Evolutionary conservation across 805 yeast genomes (phyloP).

Genomic region (Metschnikowia gelsemii): DNA sequence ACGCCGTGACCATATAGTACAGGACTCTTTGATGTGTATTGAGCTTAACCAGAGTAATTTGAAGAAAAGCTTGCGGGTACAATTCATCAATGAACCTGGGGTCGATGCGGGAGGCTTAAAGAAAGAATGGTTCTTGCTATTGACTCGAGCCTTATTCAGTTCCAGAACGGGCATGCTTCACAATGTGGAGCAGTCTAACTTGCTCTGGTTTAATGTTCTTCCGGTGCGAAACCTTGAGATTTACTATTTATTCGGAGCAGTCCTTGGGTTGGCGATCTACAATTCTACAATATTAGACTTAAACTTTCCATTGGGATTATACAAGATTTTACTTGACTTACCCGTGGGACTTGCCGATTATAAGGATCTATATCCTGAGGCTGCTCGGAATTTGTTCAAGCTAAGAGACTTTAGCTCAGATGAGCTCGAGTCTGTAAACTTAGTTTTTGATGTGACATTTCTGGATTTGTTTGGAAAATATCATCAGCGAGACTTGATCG

Average conservation of each 20-base stretch:
- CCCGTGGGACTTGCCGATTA: slow-evolving; percentile 64
- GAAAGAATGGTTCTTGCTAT: slow-evolving; percentile 87
- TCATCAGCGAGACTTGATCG: slow-evolving; percentile 50
- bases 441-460: slow-evolving; percentile 62
- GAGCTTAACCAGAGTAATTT: slow-evolving; percentile 57
- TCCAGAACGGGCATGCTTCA: slow-evolving; percentile 66
- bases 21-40: slow-evolving; percentile 70
- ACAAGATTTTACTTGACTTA: slow-evolving; percentile 65
- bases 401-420: slow-evolving; percentile 27
- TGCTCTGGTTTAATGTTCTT: slow-evolving; percentile 69
- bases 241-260: slow-evolving; percentile 79
- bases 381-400: slow-evolving; percentile 42
- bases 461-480: slow-evolving; percentile 47
- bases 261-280: slow-evolving; percentile 85
- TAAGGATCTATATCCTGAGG: slow-evolving; percentile 63
- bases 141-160: slow-evolving; percentile 68
- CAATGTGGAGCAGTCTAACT: slow-evolving; percentile 64
- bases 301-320: slow-evolving; percentile 71
- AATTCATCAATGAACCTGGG: slow-evolving; percentile 86
- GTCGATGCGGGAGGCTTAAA: slow-evolving; percentile 93
- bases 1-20: slow-evolving; percentile 62
- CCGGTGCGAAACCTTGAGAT: slow-evolving; percentile 48
- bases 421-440: slow-evolving; percentile 44
- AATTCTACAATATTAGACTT: slow-evolving; percentile 86
- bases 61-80: slow-evolving; percentile 72